A percentile compares a stretch with the other conserved stretches of the same genome.
phyloP scores from a whole-genome alignment of 768 basidiomycete species.

The Strobilomyces dryophilus region DNA sequence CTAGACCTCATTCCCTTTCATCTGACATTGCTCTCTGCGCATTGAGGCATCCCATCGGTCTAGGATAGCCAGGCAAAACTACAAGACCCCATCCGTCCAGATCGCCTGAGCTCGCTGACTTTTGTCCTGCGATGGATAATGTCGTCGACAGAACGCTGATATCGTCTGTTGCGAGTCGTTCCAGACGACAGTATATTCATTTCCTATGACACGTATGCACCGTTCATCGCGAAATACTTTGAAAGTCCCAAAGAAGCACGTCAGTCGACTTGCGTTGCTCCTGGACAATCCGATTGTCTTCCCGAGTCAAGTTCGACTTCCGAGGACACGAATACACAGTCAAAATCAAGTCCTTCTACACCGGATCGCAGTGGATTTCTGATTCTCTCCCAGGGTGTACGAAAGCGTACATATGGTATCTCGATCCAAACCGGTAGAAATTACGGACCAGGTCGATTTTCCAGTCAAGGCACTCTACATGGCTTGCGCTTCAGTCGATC shows the following conservation, averaged over 20 bases:
- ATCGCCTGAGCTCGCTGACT: too few species aligned
- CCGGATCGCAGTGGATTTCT: too few species aligned
- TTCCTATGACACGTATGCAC: constrained; percentile 15
- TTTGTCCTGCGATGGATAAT: too few species aligned
- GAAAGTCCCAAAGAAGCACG: not conserved
- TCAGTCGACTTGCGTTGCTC: too few species aligned
- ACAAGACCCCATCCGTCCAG: too few species aligned
- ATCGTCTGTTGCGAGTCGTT: constrained; percentile 4
- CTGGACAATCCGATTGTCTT: too few species aligned
- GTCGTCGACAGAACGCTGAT: not conserved
- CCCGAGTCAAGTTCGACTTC: constrained; percentile 17
- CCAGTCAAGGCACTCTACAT: not conserved
- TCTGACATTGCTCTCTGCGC: too few species aligned
- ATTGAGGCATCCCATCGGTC: too few species aligned
- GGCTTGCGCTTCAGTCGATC: not conserved
- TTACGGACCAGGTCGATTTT: not conserved
- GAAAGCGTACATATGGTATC: not conserved
- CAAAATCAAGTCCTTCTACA: not conserved
- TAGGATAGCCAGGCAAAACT: too few species aligned
- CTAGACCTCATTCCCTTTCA: too few species aligned
- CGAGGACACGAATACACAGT: constrained; percentile 7
- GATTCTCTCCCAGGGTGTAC: too few species aligned
- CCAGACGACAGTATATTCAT: constrained; percentile 10
- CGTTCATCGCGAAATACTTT: constrained; percentile 6
- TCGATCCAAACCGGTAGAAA: not conserved